Base-by-base conservation (phyloP, 768 basidiomycete species). In the Lactarius tabidus region DNA sequence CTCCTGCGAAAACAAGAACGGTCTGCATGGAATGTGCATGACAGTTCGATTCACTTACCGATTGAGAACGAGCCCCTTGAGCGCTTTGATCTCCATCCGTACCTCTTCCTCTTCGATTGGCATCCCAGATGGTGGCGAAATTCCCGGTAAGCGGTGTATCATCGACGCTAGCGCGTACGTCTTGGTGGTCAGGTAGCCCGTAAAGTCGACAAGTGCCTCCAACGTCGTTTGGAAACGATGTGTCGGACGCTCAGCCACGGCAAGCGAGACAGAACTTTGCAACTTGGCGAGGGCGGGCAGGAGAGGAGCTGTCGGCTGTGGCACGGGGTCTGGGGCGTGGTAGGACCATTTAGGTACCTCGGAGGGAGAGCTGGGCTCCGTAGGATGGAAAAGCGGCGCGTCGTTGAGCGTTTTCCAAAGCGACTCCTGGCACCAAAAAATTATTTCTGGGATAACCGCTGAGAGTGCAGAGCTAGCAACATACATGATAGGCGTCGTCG, bases 41-140 rank as follows among this genome's bases (percentile, higher is more conserved):
- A 43, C 14, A 4, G 12, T 14, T n/a, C 43, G 43, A 12, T n/a
- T n/a, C 9, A 78, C 80, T 68, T 71, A 85, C 85, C 91, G 78
- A 72, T 90, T 93, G 52, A 93, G 77, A 55, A 89, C 89, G 26
- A 92, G 80, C 10, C 90, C 90, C 71, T 92, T 93, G 70, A 93
- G 75, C 15, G 88, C 86, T 62, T 88, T 79, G 53, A 93, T 88
- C 72, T 93, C 91, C 65, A 85, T 80, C 64, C 83, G 81, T 15
- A 91, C 72, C 62, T 91, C 90, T 69, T 91, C 90, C 72, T 86
- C 87, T 53, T 84, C 79, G 20, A 73, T 71, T 57, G 66, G 68
- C 62, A 67, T 67, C 17, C 68, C 48, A n/a, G 73, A 59, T 4
- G 69, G 20, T 17, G 48, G 45, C 9, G 43, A 58, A 23, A 65